These are phyloP conservation scores for Ramaria sp. DNA, from an alignment of 768 basidiomycete species.

Conservation along the genomic window DNA sequence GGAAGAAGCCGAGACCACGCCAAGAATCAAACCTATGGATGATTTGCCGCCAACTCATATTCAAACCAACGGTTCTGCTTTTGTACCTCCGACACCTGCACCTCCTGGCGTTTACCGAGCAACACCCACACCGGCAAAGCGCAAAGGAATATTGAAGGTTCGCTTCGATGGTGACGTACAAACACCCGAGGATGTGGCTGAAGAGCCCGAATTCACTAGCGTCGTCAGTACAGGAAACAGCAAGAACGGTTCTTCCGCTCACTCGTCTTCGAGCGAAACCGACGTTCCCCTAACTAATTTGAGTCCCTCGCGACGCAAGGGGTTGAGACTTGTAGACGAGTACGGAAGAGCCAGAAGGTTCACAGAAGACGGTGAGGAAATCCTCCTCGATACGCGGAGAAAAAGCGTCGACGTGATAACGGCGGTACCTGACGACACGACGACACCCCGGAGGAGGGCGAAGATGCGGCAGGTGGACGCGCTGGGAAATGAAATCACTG, in stretches of 20 bases:
- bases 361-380: conserved; percentile 7
- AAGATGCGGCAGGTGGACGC: conserved; percentile 61
- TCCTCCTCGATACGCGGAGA: neutral
- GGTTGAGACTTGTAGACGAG: conserved; percentile 5
- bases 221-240: neutral
- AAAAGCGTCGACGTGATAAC: neutral
- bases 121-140: conserved; percentile 38
- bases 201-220: neutral
- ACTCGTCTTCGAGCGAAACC: neutral
- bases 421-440: neutral
- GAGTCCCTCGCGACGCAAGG: conserved; percentile 1
- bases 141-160: conserved; percentile 58
- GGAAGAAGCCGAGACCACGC: neutral
- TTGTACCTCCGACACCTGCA: conserved; percentile 36
- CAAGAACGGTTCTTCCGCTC: neutral
- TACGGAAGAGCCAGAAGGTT: conserved; percentile 8
- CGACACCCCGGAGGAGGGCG: conserved; percentile 34
- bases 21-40: neutral
- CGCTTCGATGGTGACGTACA: conserved; percentile 46
- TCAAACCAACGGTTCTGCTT: neutral
- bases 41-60: neutral
- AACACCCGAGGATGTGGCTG: conserved; percentile 5
- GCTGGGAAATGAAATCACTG: conserved; percentile 42
- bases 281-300: neutral
- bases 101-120: conserved; percentile 58